Evolutionary conservation across 306 rosid species (phyloP), one percentile per base, ranked within the genome.

Genomic region (Ormosia semicastrata): DNA sequence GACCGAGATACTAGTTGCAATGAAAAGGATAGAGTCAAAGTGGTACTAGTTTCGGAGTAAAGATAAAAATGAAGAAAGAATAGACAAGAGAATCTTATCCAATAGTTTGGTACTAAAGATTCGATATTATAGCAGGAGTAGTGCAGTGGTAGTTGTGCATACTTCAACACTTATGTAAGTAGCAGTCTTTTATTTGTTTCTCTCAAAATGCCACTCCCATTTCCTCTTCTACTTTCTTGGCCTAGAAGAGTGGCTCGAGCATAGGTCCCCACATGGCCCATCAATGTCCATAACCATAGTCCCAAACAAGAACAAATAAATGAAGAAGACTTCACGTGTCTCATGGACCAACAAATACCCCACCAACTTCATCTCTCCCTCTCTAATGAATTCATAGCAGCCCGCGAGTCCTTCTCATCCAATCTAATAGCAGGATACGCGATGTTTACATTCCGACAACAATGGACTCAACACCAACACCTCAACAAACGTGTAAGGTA

Each of bases 351-450:
- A 87, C 73, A 56, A 67, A 58, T 81, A n/a, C 82, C 94, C 94
- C 91, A 87, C 92, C 79, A 80, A 69, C 64, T 82, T 87, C 83
- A 83, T 89, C 67, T 73, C 85, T 83, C 58, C 83, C 66, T 87
- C 85, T 81, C 66, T 75, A 77, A 78, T 83, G 92, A 87, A 86
- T 83, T 86, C 73, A 81, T 50, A 30, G 66, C 63, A 66, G 46
- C 73, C 82, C 75, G 49, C 67, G 11, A 76, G 89, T 89, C 93
- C 75, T 78, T 86, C 89, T 92, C 93, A 88, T 86, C 85, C 83
- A 87, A 92, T 93, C 97, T 90, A 87, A 79, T 73, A 69, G 84
- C 85, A 88, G 94, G 87, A 93, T 92, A 83, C 86, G 86, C 84
- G 81, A 85, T 74, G 94, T 89, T 77, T 82, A 88, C 86, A 86